These are phyloP conservation scores for Candida germanica DNA, from an alignment of 805 yeast species.

Conservation along the genomic window DNA sequence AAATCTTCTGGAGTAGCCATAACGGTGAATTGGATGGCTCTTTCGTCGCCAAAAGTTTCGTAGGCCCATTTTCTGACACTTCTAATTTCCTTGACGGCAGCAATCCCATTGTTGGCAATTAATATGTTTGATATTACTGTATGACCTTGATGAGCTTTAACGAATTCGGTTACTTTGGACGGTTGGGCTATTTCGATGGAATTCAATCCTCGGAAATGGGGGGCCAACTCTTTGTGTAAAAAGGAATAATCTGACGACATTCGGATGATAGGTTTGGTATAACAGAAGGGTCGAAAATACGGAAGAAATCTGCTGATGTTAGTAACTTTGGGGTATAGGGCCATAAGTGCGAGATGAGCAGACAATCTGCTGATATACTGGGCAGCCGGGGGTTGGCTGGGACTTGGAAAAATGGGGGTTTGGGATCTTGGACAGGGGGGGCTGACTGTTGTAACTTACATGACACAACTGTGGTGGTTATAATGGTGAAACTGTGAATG, in stretches of 20 bases:
- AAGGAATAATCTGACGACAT: conserved; percentile 9
- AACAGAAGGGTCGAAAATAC: too few species aligned
- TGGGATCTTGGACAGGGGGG: too few species aligned
- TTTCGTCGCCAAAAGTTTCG: conserved; percentile 96
- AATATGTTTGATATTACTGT: conserved; percentile 85
- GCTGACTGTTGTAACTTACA: too few species aligned
- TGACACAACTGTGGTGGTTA: too few species aligned
- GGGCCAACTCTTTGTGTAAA: conserved; percentile 47
- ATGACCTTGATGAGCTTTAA: conserved; percentile 84
- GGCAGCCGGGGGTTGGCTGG: too few species aligned
- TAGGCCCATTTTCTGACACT: conserved; percentile 98
- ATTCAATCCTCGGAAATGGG: conserved; percentile 80
- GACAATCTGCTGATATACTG: too few species aligned
- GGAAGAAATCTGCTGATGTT: too few species aligned
- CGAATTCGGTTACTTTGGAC: conserved; percentile 79
- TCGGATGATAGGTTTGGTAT: too few species aligned
- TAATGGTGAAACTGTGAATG: too few species aligned
- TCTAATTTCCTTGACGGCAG: conserved; percentile 97
- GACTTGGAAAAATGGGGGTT: too few species aligned
- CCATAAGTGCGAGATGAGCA: too few species aligned
- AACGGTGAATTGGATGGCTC: conserved; percentile 88
- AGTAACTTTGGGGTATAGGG: too few species aligned
- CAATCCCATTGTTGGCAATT: conserved; percentile 98
- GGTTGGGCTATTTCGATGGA: conserved; percentile 75
- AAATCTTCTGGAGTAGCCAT: conserved; percentile 99